phyloP scores from a whole-genome alignment of 257 asterid genomes.

The Jacaranda mimosifolia region DNA sequence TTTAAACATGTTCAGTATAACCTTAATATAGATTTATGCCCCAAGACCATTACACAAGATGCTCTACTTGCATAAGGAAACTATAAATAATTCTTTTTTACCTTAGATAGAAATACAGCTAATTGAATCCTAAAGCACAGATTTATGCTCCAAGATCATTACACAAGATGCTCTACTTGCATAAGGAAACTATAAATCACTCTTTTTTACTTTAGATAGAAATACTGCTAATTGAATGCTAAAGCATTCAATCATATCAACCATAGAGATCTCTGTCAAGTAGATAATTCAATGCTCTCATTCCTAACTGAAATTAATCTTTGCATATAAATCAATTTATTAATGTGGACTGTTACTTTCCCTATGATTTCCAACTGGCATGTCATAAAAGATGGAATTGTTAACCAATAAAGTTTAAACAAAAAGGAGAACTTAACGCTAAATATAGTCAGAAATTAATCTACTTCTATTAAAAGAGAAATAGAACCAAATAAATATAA shows the following conservation, averaged over 20 bases:
- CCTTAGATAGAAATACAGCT: slow-evolving; percentile 19
- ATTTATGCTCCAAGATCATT: background rate
- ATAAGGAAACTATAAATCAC: slow-evolving; percentile 6
- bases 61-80: background rate
- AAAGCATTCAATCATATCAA: background rate
- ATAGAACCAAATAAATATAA: background rate
- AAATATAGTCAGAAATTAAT: background rate
- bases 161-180: background rate
- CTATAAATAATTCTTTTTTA: background rate
- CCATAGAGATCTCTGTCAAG: slow-evolving; percentile 2
- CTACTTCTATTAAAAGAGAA: background rate
- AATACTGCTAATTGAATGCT: slow-evolving; percentile 5
- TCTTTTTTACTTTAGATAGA: background rate
- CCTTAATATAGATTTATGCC: background rate
- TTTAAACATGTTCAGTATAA: background rate
- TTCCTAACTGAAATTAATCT: background rate
- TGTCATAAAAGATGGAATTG: background rate
- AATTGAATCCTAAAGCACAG: background rate
- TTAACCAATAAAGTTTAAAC: background rate
- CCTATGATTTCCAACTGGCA: too few relatives aligned
- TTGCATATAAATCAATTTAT: background rate
- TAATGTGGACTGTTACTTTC: too few relatives aligned
- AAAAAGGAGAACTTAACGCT: background rate
- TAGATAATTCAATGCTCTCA: background rate
- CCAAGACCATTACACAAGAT: slow-evolving; percentile 1